Base-by-base conservation (phyloP, 768 basidiomycete species). In the Mycena olivaceomarginata region DNA sequence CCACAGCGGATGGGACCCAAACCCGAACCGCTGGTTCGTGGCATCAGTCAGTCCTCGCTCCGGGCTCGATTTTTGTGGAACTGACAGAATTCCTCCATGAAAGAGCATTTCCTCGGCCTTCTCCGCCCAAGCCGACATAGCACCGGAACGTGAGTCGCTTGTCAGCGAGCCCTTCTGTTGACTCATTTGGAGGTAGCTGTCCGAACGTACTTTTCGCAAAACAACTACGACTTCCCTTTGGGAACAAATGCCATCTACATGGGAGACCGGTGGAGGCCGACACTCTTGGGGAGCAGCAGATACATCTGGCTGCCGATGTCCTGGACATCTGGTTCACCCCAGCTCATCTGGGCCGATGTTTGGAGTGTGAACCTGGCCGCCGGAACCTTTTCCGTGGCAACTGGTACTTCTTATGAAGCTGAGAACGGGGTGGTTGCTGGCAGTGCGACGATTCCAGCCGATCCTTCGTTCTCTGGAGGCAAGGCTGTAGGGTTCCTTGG, bases 221-320 rank as follows among this genome's bases (percentile, higher is more conserved):
- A 93, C 81, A 85, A 89, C 5, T 92, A 85, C 79, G 91, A 92
- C 80, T 81, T 92, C 62, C 85, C 87, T 16, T 82, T 92, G 40
- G 90, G 88, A 9, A 83, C 84, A 67, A 84, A 84, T 69, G 89
- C 87, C 2, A 88, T 93, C 67, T 93, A 93, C 79, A 92, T 93
- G 91, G 92, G 92, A 57, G 92, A 93, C 81, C 90, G 92, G 66
- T 93, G 92, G 92, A 83, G 91, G 16, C 88, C 91, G 22, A 82
- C 83, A 46, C 80, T 91, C 22, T 86, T 93, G 6, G 92, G 92
- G 16, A 91, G 89, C 79, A 92, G 91, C 80, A 84, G 87, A 64
- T 93, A 93, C 83, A 90, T 93, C 64, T 93, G 92, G 92, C 89
- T 90, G 74, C 92, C 92, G 8, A 82, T 93, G 70, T 87, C 87